Conservation (phyloP, 148 eudicot species). For the Salicornia ramosissima region DNA sequence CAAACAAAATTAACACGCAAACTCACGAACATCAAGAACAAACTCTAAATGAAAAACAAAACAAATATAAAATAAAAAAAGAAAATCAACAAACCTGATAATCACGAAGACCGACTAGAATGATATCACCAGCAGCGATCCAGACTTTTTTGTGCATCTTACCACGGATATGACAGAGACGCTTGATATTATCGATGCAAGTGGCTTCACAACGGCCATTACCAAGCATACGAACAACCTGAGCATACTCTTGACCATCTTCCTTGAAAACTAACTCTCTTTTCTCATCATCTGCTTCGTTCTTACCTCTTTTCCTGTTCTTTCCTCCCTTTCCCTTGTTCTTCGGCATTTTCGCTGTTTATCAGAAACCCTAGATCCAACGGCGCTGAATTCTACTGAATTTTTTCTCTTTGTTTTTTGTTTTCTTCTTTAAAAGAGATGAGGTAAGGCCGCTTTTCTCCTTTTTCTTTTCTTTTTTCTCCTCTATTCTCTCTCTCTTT, state of each 20-base stretch:
- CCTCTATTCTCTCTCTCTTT: not conserved
- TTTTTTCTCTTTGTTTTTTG: not conserved
- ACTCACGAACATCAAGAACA: not conserved
- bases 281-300: slow-evolving; percentile 90
- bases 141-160: slow-evolving; percentile 98
- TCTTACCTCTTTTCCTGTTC: slow-evolving; percentile 89
- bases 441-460: not conserved
- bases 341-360: slow-evolving; percentile 59
- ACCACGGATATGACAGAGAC: slow-evolving; percentile 85
- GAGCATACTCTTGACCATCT: slow-evolving; percentile 86
- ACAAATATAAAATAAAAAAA: not conserved
- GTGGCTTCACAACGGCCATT: slow-evolving; percentile 73
- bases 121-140: slow-evolving; percentile 87
- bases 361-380: slow-evolving; percentile 34
- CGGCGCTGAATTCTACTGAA: slow-evolving; percentile 11
- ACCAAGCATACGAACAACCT: slow-evolving; percentile 78
- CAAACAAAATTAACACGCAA: not conserved
- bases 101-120: slow-evolving; percentile 80
- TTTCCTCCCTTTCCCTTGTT: slow-evolving; percentile 98
- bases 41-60: not conserved
- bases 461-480: not conserved
- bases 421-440: not conserved
- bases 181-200: slow-evolving; percentile 69
- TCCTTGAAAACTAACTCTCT: slow-evolving; percentile 84
- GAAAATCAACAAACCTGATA: slow-evolving; percentile 49